These are phyloP conservation scores for Globisporangium nodosum DNA, from an alignment of 352 stramenopile genomes.

Conservation along the genomic window DNA sequence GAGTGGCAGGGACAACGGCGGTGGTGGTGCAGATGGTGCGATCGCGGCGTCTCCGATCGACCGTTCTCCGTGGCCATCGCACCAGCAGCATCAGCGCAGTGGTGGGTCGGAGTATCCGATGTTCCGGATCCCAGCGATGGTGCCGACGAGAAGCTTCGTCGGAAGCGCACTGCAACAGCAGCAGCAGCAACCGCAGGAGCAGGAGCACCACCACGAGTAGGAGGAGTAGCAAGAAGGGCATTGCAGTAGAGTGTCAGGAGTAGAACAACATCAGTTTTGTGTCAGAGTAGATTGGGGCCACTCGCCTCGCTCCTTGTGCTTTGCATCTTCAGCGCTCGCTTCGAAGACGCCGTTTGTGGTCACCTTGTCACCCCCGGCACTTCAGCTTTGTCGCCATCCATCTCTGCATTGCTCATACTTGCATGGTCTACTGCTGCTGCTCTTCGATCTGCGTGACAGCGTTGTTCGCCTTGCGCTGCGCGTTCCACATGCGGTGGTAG, in stretches of 20 bases:
- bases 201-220: not conserved
- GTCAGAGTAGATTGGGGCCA: too few species aligned
- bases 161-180: not conserved
- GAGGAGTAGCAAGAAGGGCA: not conserved
- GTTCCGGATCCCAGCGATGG: constrained; percentile 45
- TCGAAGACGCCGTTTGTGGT: too few species aligned
- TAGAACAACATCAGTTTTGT: not conserved
- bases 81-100: constrained; percentile 16
- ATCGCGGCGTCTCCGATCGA: constrained; percentile 42
- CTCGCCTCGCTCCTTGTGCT: too few species aligned
- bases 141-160: constrained; percentile 27
- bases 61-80: constrained; percentile 23
- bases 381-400: too few species aligned
- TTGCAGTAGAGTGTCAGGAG: not conserved
- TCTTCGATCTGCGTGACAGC: not conserved
- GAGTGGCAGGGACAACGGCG: constrained; percentile 4
- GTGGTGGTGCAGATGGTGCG: constrained; percentile 10
- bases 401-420: not conserved
- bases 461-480: constrained; percentile 52
- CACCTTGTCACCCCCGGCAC: too few species aligned
- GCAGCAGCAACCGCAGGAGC: not conserved
- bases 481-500: constrained; percentile 78
- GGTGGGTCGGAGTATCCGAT: constrained; percentile 54
- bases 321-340: too few species aligned
- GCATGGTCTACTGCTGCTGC: not conserved